Evolutionary conservation across 169 alveolate genomes (phyloP).

Genomic region (Plasmodium reichenowi): DNA sequence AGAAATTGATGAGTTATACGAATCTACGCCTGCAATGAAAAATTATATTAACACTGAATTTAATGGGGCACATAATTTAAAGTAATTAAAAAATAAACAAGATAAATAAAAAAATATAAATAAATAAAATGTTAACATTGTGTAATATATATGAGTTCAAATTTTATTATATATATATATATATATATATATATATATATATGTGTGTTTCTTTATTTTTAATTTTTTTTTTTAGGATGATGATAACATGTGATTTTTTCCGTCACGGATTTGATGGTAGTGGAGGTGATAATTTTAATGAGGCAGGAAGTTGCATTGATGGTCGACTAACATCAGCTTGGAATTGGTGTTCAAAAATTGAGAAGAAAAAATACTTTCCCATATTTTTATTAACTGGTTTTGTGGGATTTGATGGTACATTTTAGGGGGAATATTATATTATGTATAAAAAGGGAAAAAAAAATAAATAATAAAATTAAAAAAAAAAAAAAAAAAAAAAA

Average conservation of each 20-base stretch:
- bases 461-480: not conserved
- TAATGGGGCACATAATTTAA: slow-evolving; percentile 88
- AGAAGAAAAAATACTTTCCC: slow-evolving; percentile 92
- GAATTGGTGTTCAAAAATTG: slow-evolving; percentile 95
- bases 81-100: slow-evolving; percentile 65
- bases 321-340: slow-evolving; percentile 96
- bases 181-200: slow-evolving; percentile 2
- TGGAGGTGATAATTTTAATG: slow-evolving; percentile 95
- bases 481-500: not conserved
- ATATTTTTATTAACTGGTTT: slow-evolving; percentile 93
- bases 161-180: not conserved
- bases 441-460: not conserved
- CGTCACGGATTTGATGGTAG: slow-evolving; percentile 96
- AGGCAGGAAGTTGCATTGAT: slow-evolving; percentile 96
- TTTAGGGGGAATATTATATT: slow-evolving; percentile 17
- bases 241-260: slow-evolving; percentile 93
- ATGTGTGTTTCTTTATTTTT: not conserved
- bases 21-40: slow-evolving; percentile 85
- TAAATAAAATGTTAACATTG: not conserved
- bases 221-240: slow-evolving; percentile 73
- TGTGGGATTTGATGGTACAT: slow-evolving; percentile 93
- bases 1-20: slow-evolving; percentile 88
- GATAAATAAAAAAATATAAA: not conserved
- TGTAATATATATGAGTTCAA: not conserved
- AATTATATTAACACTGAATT: slow-evolving; percentile 88